Base-by-base conservation (phyloP, 129 eudicot genomes). In the Daucus carota region DNA sequence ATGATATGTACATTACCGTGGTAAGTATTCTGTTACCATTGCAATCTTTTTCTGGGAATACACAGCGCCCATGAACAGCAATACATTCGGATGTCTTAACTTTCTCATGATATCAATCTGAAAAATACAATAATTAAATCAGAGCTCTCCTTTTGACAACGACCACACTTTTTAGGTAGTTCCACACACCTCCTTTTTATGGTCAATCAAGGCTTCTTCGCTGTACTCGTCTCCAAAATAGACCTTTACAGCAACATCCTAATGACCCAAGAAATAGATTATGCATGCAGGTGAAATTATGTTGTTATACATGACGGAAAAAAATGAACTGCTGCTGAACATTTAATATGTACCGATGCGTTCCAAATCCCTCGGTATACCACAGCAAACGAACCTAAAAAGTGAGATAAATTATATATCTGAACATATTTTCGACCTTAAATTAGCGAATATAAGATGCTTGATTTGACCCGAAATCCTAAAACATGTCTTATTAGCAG, bases 281-380 rank as follows among this genome's bases (percentile, higher is more conserved):
- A 80, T 32, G 59, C 40, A 38, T 73, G 60, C 71, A 16, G 33
- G 60, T 40, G 77, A 59, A 68, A 59, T 34, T 29, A 75, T 41
- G 71, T 68, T 45, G 38, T 70, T 22, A 65, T 34, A 43, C 45
- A 40, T 66, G 74, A 73, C 65, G 73, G 2, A 74, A 71, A 57
- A 59, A 34, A 12, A 60, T 78, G 65, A 70, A 75, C 44, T 81
- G 67, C 11, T 79, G 76, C 66, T 33, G 48, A 63, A 68, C 47
- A 15, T 68, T 36, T 44, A 70, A 46, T 13, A 81, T 79, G 46
- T 87, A 93, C 97, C 70, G 97, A 90, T 85, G 92, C 90, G 81
- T 88, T 90, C 98, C 98, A 93, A 75, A 93, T 66, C 79, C 97
- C 98, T 77, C 85, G 97, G 76, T 93, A 90, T 69, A 93, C 98